Conservation (phyloP, 176 grass and related monocot species). For the Ampelocalamus luodianensis region DNA sequence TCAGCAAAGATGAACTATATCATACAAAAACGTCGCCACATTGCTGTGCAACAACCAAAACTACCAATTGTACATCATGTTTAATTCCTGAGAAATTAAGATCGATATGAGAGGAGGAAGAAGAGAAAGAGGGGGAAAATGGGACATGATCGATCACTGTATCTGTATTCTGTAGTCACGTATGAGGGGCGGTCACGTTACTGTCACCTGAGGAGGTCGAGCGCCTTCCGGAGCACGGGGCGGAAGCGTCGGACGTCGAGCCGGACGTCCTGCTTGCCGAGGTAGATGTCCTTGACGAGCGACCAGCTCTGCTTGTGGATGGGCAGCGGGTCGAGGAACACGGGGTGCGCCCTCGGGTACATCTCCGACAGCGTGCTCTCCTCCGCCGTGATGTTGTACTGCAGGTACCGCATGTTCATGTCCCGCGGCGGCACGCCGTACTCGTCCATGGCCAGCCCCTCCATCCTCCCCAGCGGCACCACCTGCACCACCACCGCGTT, state of each 20-base stretch:
- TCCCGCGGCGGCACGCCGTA: slow-evolving; percentile 75
- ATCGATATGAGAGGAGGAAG: not conserved
- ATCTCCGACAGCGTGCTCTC: slow-evolving; percentile 76
- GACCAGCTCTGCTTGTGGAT: slow-evolving; percentile 70
- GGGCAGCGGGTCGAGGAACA: slow-evolving; percentile 61
- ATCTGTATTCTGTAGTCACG: not conserved
- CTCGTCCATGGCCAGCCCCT: slow-evolving; percentile 63
- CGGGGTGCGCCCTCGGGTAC: slow-evolving; percentile 63
- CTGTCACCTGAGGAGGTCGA: slow-evolving; percentile 69
- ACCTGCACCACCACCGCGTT: slow-evolving; percentile 82
- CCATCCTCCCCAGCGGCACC: slow-evolving; percentile 76
- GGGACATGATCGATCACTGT: not conserved
- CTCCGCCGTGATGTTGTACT: slow-evolving; percentile 77
- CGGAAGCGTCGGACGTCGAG: slow-evolving; percentile 60
- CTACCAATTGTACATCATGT: not conserved
- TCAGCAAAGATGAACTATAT: no score
- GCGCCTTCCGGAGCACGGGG: slow-evolving; percentile 51
- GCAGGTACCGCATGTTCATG: slow-evolving; percentile 80
- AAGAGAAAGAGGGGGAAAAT: not conserved
- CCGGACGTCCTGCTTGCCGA: slow-evolving; percentile 74
- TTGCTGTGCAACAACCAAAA: not conserved
- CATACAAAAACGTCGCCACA: no score
- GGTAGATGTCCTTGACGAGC: slow-evolving; percentile 70
- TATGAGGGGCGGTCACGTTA: not conserved
- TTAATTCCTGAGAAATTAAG: not conserved